A percentile compares a stretch with the other conserved stretches of the same genome.
Evolutionary conservation across 2,329 filamentous ascomycete genomes (phyloP).

Genomic region (Cladophialophora yegresii): DNA sequence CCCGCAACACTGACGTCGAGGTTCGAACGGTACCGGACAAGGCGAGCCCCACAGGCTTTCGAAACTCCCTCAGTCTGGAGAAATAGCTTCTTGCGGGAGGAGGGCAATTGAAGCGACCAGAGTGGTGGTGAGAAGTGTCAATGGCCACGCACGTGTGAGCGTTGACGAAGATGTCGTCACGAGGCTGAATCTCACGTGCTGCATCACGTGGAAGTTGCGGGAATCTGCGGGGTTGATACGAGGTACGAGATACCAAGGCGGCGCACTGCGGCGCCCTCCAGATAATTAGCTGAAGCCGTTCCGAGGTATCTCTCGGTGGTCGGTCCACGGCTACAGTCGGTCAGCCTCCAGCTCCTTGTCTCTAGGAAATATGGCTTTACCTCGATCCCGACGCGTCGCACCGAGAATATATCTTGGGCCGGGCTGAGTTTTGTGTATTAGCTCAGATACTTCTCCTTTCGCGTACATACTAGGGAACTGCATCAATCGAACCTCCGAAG

Average conservation of each 20-base stretch:
- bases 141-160: not conserved
- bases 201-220: not conserved
- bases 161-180: not conserved
- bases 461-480: not conserved
- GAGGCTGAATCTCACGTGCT: not conserved
- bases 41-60: not conserved
- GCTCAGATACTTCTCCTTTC: not conserved
- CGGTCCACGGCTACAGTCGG: constrained; percentile 5
- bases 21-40: not conserved
- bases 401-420: not conserved
- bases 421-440: not conserved
- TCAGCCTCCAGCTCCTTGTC: constrained; percentile 12
- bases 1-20: not conserved
- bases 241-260: not conserved
- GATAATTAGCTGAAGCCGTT: not conserved
- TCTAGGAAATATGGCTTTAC: not conserved
- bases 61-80: not conserved
- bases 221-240: not conserved
- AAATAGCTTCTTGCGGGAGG: not conserved
- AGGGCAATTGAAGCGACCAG: not conserved
- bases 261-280: not conserved
- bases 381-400: constrained; percentile 11
- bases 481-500: not conserved
- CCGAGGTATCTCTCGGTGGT: constrained; percentile 6
- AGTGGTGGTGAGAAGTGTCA: not conserved